A percentile compares a stretch with the other conserved stretches of the same genome.
Evolutionary conservation across 108 stramenopile species (phyloP).

Genomic region (Pelagomonas calceolata): DNA sequence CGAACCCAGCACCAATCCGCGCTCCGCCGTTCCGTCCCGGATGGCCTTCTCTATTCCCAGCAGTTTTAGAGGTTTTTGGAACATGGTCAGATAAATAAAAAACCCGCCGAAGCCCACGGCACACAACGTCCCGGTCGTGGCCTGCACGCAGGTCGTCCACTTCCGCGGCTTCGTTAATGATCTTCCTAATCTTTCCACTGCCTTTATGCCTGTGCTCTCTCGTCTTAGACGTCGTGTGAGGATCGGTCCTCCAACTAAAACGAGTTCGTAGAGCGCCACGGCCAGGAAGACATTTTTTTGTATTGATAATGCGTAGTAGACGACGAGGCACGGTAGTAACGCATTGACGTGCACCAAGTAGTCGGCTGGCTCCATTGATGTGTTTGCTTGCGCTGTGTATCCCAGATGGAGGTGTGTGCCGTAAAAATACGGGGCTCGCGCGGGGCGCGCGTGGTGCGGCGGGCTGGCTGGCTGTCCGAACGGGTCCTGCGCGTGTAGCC

Average conservation of each 20-base stretch:
- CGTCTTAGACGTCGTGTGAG: too few species aligned
- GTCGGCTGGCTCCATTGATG: too few species aligned
- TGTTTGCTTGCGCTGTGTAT: too few species aligned
- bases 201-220: too few species aligned
- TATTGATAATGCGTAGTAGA: background rate
- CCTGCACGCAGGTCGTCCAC: too few species aligned
- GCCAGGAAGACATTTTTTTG: background rate
- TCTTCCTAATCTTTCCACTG: too few species aligned
- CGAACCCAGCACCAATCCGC: background rate
- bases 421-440: too few species aligned
- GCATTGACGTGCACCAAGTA: background rate
- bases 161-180: too few species aligned
- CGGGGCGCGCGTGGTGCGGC: too few species aligned
- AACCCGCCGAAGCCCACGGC: background rate
- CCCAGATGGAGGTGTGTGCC: too few species aligned
- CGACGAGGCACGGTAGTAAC: background rate
- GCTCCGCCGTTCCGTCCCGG: background rate
- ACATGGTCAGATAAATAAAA: background rate
- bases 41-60: background rate
- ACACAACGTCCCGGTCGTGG: background rate
- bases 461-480: too few species aligned
- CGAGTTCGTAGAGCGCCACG: background rate
- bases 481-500: too few species aligned
- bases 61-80: background rate
- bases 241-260: background rate